Evolutionary conservation across 1,139 yeast genomes (phyloP), one percentile per base, ranked within the genome.

Genomic region (Hemisphaericaspora lyxosophila): DNA sequence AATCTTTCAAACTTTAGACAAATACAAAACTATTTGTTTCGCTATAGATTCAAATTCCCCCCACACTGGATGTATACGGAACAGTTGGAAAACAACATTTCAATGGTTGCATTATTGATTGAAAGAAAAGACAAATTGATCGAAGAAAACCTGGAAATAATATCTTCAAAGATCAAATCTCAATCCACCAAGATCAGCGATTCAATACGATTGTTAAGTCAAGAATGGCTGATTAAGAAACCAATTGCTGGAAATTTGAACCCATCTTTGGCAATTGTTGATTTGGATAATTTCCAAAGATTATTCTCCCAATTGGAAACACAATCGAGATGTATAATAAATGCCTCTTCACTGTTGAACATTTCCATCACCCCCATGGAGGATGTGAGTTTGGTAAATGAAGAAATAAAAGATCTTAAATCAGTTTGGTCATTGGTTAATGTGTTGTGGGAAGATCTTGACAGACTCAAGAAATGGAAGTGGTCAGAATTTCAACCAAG

Each of bases 361-460:
- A 42, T 80, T 1, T 66, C 74, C 0, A 50, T 69, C 4, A 47
- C 50, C 0, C 36, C 61, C 0, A 48, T 55, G 3, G 56, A 59
- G 3, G 62, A 61, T 7, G 46, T 80, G 3, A 42, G 53, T 0
- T 51, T 51, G 0, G 54, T 73, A 0, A 31, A 60, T 3, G 73
- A 68, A 9, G 95, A 87, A 46, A 61, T 86, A 1, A 47, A 57
- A 0, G 87, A 82, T 38, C 69, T 84, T 39, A 73, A 68, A 41
- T 54, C 72, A 0, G 88, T 85, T 1, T 88, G 95, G 95, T 54
- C 70, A 1, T 71, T 85, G 0, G 68, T 88, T 11, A 74, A 78
- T 37, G 60, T 71, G 0, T 60, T 85, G 1, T 76, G 82, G 78
- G 67, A 64, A n/a, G 64, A 71, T 2, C 57, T 83, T 7, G 67